Evolutionary conservation across 2,329 filamentous ascomycete species (phyloP), one percentile per base, ranked within the genome.

Genomic region (Calcarisporium arbuscula): DNA sequence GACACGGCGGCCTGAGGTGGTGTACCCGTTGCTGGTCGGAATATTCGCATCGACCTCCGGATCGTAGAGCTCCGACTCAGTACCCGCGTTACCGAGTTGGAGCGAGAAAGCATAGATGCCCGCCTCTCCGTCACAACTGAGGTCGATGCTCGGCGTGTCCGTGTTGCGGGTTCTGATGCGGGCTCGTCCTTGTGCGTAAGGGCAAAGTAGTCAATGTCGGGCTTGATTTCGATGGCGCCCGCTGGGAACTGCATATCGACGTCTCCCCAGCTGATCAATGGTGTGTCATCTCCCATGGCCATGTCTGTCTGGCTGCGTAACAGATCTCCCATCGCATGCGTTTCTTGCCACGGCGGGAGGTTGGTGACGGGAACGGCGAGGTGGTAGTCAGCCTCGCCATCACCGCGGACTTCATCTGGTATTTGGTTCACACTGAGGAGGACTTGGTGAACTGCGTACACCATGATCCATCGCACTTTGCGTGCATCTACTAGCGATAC

Each of bases 401-500:
- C 61, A 35, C 82, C 73, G 12, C 66, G 65, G 19, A 85, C 77
- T 46, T 84, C 76, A 5, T 62, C 52, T 0, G 85, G 80, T 1
- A 73, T 64, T 21, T 71, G 62, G 1, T 76, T 80, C 23, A 78
- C 77, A 34, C 74, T 75, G 8, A 73, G 69, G 2, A 92, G 67
- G n/a, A 78, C 80, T 52, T 92, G 85, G 37, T 86, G 71, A 4
- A 77, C 70, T 14, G 77, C 72, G 48, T 90, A 90, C 6, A 90
- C 70, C 22, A 89, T 53, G 19, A 89, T 74, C 85, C 85, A 92
- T 25, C 85, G 71, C 12, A 88, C 73, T 55, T 87, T 89, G 26
- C 85, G 76, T 2, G 77, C 82, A 43, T 90, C 85, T 8, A 70
- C 64, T 9, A 77, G 60, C 0, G 57, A 57, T 3, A 63, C 49